These are phyloP conservation scores for Curvularia verruculosa DNA, from an alignment of 2,329 filamentous ascomycete genomes.

Conservation along the genomic window DNA sequence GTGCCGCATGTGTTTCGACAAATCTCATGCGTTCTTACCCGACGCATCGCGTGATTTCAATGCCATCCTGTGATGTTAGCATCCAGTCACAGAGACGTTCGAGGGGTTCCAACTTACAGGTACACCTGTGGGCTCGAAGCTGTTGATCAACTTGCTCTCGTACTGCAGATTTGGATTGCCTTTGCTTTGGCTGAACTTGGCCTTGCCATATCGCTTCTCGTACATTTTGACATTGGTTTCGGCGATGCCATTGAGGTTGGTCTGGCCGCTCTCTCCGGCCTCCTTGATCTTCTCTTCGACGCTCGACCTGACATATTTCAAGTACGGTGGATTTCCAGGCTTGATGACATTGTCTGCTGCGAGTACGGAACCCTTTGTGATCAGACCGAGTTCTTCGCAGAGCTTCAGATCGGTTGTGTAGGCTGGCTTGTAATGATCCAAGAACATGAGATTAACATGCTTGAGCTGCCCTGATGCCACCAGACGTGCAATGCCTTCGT, in stretches of 20 bases:
- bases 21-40: slow-evolving; percentile 20
- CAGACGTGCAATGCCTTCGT: slow-evolving; percentile 68
- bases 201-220: slow-evolving; percentile 54
- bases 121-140: slow-evolving; percentile 71
- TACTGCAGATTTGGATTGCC: slow-evolving; percentile 72
- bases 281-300: slow-evolving; percentile 65
- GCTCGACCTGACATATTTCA: slow-evolving; percentile 71
- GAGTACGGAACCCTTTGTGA: slow-evolving; percentile 67
- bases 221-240: slow-evolving; percentile 58
- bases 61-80: slow-evolving; percentile 59
- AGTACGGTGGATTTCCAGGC: slow-evolving; percentile 72
- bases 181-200: slow-evolving; percentile 50
- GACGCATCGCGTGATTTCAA: slow-evolving; percentile 68
- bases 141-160: slow-evolving; percentile 66
- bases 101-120: slow-evolving; percentile 57
- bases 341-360: slow-evolving; percentile 75
- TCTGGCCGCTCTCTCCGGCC: slow-evolving; percentile 36
- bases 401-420: slow-evolving; percentile 78
- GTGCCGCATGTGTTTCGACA: background rate
- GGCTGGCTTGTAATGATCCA: slow-evolving; percentile 81
- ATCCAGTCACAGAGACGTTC: background rate
- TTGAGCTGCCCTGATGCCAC: slow-evolving; percentile 59
- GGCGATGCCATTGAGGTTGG: slow-evolving; percentile 50
- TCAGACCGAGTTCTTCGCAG: slow-evolving; percentile 71
- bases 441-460: slow-evolving; percentile 73